These are phyloP conservation scores for Prototheca cutis DNA, from an alignment of 163 green algal species.

Conservation along the genomic window DNA sequence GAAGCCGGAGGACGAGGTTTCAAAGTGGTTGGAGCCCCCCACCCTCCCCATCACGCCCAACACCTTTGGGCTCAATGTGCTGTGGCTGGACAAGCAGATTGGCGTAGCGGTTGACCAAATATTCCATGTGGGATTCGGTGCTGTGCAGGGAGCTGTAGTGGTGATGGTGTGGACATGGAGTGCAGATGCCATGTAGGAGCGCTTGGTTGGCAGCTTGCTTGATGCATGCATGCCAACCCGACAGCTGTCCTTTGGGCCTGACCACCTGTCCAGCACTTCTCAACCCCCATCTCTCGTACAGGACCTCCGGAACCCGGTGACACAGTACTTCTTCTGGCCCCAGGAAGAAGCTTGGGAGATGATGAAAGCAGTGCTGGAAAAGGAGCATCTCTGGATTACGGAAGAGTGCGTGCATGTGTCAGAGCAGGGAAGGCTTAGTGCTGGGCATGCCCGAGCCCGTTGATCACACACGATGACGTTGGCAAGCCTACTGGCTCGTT, in stretches of 20 bases:
- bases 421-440: no score
- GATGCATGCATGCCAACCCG: neutral
- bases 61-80: conserved; percentile 65
- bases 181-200: neutral
- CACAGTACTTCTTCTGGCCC: conserved; percentile 95
- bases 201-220: neutral
- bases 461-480: no score
- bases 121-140: conserved; percentile 14
- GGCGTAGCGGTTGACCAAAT: conserved; percentile 77
- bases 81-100: conserved; percentile 88
- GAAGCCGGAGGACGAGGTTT: neutral
- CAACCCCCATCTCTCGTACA: conserved; percentile 8
- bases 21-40: neutral
- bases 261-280: neutral
- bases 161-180: neutral
- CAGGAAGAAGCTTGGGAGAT: conserved; percentile 90
- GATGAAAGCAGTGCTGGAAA: conserved; percentile 63
- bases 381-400: conserved; percentile 55
- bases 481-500: no score
- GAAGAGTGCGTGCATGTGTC: conserved; percentile 48
- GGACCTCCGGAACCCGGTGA: conserved; percentile 66
- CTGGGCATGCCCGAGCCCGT: no score
- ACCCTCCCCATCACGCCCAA: neutral
- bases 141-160: neutral
- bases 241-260: neutral